A percentile compares a stretch with the other conserved stretches of the same genome.
These are phyloP conservation scores for Picea abies DNA, from an alignment of 83 land plant genomes.

Conservation along the genomic window DNA sequence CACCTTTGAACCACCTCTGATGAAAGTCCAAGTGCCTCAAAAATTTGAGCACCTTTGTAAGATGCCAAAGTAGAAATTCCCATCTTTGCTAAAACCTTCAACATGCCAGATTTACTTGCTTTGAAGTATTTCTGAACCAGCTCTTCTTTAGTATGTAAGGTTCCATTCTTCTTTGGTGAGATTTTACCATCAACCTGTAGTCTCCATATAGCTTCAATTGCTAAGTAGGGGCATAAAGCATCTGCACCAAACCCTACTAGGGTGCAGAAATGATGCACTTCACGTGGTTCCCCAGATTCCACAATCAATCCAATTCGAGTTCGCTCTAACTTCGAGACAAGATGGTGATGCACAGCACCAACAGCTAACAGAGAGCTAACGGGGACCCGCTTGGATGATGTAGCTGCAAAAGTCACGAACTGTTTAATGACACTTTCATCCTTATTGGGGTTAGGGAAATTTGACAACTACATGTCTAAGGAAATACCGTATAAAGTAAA, in stretches of 20 bases:
- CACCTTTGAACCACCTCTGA: slow-evolving; percentile 89
- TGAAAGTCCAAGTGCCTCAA: slow-evolving; percentile 97
- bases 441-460: too few species aligned
- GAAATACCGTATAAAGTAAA: not conserved
- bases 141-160: too few species aligned
- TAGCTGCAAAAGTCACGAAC: slow-evolving; percentile 45
- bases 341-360: slow-evolving; percentile 98
- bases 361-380: slow-evolving; percentile 97
- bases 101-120: too few species aligned
- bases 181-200: too few species aligned
- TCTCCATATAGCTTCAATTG: too few species aligned
- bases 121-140: too few species aligned
- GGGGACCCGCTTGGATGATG: slow-evolving; percentile 84
- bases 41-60: slow-evolving; percentile 32
- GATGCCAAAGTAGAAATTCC: too few species aligned
- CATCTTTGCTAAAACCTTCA: too few species aligned
- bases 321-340: slow-evolving; percentile 89
- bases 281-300: slow-evolving; percentile 98
- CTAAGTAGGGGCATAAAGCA: too few species aligned
- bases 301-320: slow-evolving; percentile 87
- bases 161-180: too few species aligned
- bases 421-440: not conserved
- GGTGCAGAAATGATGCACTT: slow-evolving; percentile 99
- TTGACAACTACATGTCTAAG: too few species aligned
- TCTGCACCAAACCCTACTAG: slow-evolving; percentile 84